A percentile compares a stretch with the other conserved stretches of the same genome.
phyloP scores from a whole-genome alignment of 257 asterid genomes.

The Forsythia suspensa region DNA sequence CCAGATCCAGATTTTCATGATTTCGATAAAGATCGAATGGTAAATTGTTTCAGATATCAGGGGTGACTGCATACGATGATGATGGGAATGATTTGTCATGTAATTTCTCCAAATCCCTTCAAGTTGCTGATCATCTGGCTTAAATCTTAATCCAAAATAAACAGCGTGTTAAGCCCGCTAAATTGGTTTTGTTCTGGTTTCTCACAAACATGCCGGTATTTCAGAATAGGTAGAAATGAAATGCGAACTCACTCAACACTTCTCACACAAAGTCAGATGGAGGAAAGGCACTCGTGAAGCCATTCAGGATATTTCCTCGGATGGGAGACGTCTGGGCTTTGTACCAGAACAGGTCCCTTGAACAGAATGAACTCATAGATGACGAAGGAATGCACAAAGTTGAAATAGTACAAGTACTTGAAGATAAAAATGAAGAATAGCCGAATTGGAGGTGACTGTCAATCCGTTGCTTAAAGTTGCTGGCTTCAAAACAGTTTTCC shows the following conservation, averaged over 20 bases:
- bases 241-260: constrained; percentile 36
- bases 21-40: constrained; percentile 46
- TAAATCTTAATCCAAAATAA: constrained; percentile 37
- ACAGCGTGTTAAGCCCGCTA: neutral
- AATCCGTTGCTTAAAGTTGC: constrained; percentile 59
- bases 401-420: constrained; percentile 63
- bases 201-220: constrained; percentile 49
- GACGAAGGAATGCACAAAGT: constrained; percentile 44
- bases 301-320: constrained; percentile 49
- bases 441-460: constrained; percentile 44
- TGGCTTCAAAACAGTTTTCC: constrained; percentile 58
- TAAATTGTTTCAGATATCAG: constrained; percentile 56
- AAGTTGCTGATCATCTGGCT: constrained; percentile 55
- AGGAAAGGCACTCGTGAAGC: constrained; percentile 33
- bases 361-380: constrained; percentile 67
- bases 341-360: constrained; percentile 64
- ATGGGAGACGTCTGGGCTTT: constrained; percentile 77
- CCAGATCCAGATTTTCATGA: constrained; percentile 25
- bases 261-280: constrained; percentile 59
- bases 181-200: constrained; percentile 45
- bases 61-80: constrained; percentile 53
- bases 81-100: constrained; percentile 61
- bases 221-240: constrained; percentile 41
- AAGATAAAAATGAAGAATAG: constrained; percentile 46
- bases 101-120: constrained; percentile 58